These are phyloP conservation scores for Daucus carota DNA, from an alignment of 129 eudicot species.

Conservation along the genomic window DH1_v3.0 NC_030381.2:52188501-52189000, in stretches of 20 bases:
- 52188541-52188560: slow-evolving; percentile 75
- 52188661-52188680: slow-evolving; percentile 53
- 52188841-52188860: slow-evolving; percentile 47
- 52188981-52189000: slow-evolving; percentile 56
- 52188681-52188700: slow-evolving; percentile 54
- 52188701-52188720: slow-evolving; percentile 36
- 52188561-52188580: slow-evolving; percentile 62
- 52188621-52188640: slow-evolving; percentile 75
- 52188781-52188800: slow-evolving; percentile 52
- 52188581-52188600: slow-evolving; percentile 59
- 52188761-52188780: slow-evolving; percentile 53
- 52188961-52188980: slow-evolving; percentile 46
- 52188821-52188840: slow-evolving; percentile 51
- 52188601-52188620: slow-evolving; percentile 38
- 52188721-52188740: slow-evolving; percentile 59
- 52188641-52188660: slow-evolving; percentile 63
- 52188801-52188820: slow-evolving; percentile 44
- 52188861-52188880: slow-evolving; percentile 45
- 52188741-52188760: slow-evolving; percentile 57
- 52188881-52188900: slow-evolving; percentile 34
- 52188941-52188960: slow-evolving; percentile 51
- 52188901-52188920: slow-evolving; percentile 24
- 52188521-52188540: slow-evolving; percentile 74
- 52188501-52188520: slow-evolving; percentile 58
- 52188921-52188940: slow-evolving; percentile 53